Conservation (phyloP, 1,139 yeast species). For the Scheffersomyces parashehatae region DNA sequence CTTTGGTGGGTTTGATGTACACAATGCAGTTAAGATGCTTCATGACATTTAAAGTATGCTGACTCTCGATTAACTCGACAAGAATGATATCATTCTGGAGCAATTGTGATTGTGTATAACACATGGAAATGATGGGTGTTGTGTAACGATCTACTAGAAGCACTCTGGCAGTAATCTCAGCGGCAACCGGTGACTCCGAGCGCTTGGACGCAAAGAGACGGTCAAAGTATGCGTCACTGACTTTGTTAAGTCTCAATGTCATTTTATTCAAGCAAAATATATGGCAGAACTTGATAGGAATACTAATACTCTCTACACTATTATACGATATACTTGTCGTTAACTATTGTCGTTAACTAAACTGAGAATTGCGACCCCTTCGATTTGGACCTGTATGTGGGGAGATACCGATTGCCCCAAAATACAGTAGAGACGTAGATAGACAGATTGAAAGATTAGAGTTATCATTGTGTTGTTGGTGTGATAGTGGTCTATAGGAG, state of each 20-base stretch:
- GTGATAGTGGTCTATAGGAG: too few relatives aligned
- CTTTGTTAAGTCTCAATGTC: slow-evolving; percentile 36
- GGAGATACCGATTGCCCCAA: too few relatives aligned
- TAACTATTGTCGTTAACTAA: too few relatives aligned
- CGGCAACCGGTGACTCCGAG: slow-evolving; percentile 17
- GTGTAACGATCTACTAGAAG: slow-evolving; percentile 78
- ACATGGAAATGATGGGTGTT: slow-evolving; percentile 79
- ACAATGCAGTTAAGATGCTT: slow-evolving; percentile 82
- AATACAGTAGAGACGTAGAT: too few relatives aligned
- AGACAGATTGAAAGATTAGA: too few relatives aligned
- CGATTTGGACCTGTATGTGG: too few relatives aligned
- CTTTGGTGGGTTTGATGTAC: slow-evolving; percentile 72
- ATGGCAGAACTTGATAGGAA: background rate
- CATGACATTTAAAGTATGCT: slow-evolving; percentile 64
- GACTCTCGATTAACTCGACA: slow-evolving; percentile 68
- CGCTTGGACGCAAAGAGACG: slow-evolving; percentile 30
- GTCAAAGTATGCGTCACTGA: slow-evolving; percentile 38
- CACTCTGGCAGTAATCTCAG: slow-evolving; percentile 61
- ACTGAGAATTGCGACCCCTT: too few relatives aligned
- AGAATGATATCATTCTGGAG: slow-evolving; percentile 80
- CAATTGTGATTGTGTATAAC: slow-evolving; percentile 83
- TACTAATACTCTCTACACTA: too few relatives aligned
- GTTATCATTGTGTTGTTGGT: too few relatives aligned
- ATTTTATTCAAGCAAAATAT: slow-evolving; percentile 10
- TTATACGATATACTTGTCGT: too few relatives aligned